phyloP scores from a whole-genome alignment of 331 rosid species.

The Saraca asoca region DNA sequence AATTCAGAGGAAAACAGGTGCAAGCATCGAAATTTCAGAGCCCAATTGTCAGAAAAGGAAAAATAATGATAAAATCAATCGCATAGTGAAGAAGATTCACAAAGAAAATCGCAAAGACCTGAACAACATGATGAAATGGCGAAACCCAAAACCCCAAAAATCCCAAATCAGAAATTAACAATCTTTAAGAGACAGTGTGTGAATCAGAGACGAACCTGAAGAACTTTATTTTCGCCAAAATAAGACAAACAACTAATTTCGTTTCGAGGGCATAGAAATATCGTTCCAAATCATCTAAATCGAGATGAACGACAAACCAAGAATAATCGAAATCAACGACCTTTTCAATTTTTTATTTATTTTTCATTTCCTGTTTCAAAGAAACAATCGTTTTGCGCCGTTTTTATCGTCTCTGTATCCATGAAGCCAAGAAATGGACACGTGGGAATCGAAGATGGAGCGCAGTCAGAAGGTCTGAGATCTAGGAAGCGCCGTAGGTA shows the following conservation, averaged over 20 bases:
- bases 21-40: neutral
- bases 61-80: slow-evolving; percentile 12
- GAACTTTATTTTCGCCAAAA: slow-evolving; percentile 39
- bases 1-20: too few relatives aligned
- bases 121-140: slow-evolving; percentile 29
- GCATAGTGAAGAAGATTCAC: neutral
- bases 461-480: too few relatives aligned
- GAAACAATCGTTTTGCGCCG: neutral
- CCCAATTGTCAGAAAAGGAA: neutral
- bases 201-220: slow-evolving; percentile 44
- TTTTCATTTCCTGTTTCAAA: too few relatives aligned
- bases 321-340: too few relatives aligned
- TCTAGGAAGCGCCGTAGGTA: too few relatives aligned
- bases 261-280: slow-evolving; percentile 33
- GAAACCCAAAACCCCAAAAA: slow-evolving; percentile 51
- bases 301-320: neutral
- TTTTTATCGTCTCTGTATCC: slow-evolving; percentile 12
- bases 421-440: slow-evolving; percentile 24
- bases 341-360: neutral
- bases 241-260: slow-evolving; percentile 23
- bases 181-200: neutral
- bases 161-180: slow-evolving; percentile 6
- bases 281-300: slow-evolving; percentile 1
- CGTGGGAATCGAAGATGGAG: too few relatives aligned
- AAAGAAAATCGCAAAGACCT: slow-evolving; percentile 28